Evolutionary conservation across 495 filamentous ascomycete genomes (phyloP).

Genomic region (Friedmanniomyces endolithicus): DNA sequence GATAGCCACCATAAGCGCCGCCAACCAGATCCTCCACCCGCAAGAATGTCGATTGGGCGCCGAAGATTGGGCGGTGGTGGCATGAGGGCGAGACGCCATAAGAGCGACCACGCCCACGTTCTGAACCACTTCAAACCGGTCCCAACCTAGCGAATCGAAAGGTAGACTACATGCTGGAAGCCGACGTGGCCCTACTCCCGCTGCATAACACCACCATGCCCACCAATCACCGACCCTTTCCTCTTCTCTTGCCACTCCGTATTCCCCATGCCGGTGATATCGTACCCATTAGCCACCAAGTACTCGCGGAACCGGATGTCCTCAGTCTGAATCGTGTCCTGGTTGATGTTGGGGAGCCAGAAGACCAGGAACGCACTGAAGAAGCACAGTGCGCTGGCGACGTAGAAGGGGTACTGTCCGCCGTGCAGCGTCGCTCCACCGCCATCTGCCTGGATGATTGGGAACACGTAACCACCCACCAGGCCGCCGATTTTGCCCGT

Average conservation of each 20-base stretch:
- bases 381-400: constrained; percentile 25
- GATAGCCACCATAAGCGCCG: too few relatives aligned
- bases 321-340: constrained; percentile 31
- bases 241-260: background rate
- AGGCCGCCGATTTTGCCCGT: constrained; percentile 81
- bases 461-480: constrained; percentile 52
- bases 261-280: constrained; percentile 17
- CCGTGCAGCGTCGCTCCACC: constrained; percentile 40
- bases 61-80: too few relatives aligned
- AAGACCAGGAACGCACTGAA: constrained; percentile 26
- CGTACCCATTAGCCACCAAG: constrained; percentile 18
- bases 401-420: constrained; percentile 57
- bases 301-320: constrained; percentile 23
- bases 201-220: background rate
- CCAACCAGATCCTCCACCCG: too few relatives aligned
- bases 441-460: constrained; percentile 62
- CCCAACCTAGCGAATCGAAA: too few relatives aligned
- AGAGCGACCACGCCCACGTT: too few relatives aligned
- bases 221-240: background rate
- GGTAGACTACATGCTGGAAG: background rate
- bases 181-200: background rate
- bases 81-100: too few relatives aligned
- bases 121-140: too few relatives aligned
- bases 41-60: too few relatives aligned
- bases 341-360: constrained; percentile 28